Conservation (phyloP, 2,329 filamentous ascomycete species). For the Orbilia brochopaga region DNA sequence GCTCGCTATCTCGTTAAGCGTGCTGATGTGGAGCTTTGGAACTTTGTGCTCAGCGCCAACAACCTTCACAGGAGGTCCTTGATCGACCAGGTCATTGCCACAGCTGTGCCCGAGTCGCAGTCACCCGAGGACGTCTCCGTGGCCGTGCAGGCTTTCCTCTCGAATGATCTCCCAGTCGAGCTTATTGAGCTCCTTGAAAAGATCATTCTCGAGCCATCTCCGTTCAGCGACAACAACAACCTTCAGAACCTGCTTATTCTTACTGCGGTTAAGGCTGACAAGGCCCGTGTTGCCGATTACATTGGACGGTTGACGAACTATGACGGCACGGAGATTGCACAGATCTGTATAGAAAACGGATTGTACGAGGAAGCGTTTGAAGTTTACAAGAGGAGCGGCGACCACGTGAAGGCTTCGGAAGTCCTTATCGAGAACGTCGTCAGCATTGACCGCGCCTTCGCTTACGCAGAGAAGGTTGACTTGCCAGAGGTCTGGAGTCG, state of each 20-base stretch:
- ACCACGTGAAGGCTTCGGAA: slow-evolving; percentile 83
- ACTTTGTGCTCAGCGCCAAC: slow-evolving; percentile 91
- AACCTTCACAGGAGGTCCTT: slow-evolving; percentile 93
- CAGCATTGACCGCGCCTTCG: slow-evolving; percentile 95
- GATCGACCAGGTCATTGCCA: slow-evolving; percentile 94
- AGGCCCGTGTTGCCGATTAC: slow-evolving; percentile 92
- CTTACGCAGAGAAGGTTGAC: slow-evolving; percentile 93
- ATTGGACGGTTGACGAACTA: slow-evolving; percentile 90
- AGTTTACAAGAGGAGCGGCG: slow-evolving; percentile 96
- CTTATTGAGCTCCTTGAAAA: slow-evolving; percentile 98
- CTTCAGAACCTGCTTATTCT: slow-evolving; percentile 95
- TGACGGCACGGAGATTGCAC: slow-evolving; percentile 83
- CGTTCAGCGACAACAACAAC: slow-evolving; percentile 96
- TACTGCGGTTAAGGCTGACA: slow-evolving; percentile 95
- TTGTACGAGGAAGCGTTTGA: slow-evolving; percentile 96
- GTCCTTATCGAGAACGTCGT: slow-evolving; percentile 96
- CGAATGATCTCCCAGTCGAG: slow-evolving; percentile 87
- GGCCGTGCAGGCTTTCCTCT: slow-evolving; percentile 90
- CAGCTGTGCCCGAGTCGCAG: slow-evolving; percentile 87
- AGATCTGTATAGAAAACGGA: slow-evolving; percentile 91
- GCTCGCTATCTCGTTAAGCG: slow-evolving; percentile 92
- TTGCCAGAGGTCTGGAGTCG: slow-evolving; percentile 96
- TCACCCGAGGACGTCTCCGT: slow-evolving; percentile 95
- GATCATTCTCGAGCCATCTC: slow-evolving; percentile 98
- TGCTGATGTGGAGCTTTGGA: slow-evolving; percentile 88